A percentile compares a stretch with the other conserved stretches of the same genome.
Conservation (phyloP, 1,284 basidiomycete genomes). For the Retiboletus fuscus region DNA sequence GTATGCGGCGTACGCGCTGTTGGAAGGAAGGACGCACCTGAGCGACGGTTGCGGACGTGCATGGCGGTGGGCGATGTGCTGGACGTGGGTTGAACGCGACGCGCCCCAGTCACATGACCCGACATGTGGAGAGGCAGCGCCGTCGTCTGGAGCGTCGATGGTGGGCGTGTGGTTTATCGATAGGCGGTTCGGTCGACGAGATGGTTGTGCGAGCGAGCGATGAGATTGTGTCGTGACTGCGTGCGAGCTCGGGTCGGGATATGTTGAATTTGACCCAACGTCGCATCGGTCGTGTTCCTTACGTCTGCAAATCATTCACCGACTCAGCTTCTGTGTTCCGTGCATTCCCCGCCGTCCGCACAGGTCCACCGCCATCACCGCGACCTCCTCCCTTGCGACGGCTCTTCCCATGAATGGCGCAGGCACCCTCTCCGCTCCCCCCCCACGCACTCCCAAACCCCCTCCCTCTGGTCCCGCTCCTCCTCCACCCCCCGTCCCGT, state of each 20-base stretch:
- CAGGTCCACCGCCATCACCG: slow-evolving; percentile 31
- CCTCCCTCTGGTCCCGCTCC: slow-evolving; percentile 71
- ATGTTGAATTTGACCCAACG: neutral
- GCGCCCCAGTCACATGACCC: slow-evolving; percentile 13
- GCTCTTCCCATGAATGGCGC: slow-evolving; percentile 48
- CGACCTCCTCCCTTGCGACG: slow-evolving; percentile 3
- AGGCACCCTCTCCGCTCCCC: slow-evolving; percentile 23
- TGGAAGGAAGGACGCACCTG: neutral
- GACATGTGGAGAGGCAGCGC: neutral
- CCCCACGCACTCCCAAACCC: slow-evolving; percentile 48
- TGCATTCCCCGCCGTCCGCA: slow-evolving; percentile 45
- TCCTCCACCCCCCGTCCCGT: slow-evolving; percentile 60
- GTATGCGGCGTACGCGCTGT: neutral
- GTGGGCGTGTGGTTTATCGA: neutral
- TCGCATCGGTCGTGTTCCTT: slow-evolving; percentile 5
- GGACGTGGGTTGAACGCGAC: slow-evolving; percentile 13
- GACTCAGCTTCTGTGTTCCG: slow-evolving; percentile 41
- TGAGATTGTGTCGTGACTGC: neutral
- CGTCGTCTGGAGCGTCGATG: no score
- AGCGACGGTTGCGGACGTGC: slow-evolving; percentile 3
- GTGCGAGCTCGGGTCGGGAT: neutral
- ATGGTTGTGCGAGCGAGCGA: neutral
- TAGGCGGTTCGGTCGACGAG: neutral
- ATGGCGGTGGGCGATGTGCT: slow-evolving; percentile 1
- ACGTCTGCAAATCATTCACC: slow-evolving; percentile 39